These are phyloP conservation scores for Phytophthora rubi DNA, from an alignment of 352 stramenopile species.

Conservation along the genomic window DNA sequence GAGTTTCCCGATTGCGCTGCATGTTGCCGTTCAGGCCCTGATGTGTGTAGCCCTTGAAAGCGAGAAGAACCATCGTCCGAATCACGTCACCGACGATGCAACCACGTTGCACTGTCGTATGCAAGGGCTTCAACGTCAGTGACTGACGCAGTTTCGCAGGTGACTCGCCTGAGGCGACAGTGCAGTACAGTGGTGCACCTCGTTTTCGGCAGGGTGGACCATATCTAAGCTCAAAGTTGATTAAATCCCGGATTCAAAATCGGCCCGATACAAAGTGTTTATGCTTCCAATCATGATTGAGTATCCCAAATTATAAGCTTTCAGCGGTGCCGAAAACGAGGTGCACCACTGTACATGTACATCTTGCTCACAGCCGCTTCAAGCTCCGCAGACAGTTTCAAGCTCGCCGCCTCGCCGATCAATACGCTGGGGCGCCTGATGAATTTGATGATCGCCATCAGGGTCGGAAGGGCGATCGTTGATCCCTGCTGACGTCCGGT, in stretches of 20 bases:
- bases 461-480: background rate
- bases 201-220: no score
- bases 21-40: background rate
- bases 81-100: constrained; percentile 12
- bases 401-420: background rate
- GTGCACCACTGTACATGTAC: no score
- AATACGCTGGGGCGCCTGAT: background rate
- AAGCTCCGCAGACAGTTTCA: background rate
- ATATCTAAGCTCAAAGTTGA: no score
- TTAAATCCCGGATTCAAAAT: no score
- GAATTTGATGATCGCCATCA: background rate
- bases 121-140: constrained; percentile 1
- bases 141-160: background rate
- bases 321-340: no score
- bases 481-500: background rate
- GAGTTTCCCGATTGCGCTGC: background rate
- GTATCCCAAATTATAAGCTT: no score
- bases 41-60: background rate
- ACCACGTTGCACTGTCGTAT: constrained; percentile 1
- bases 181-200: no score
- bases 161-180: no score
- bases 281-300: no score
- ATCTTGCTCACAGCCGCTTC: background rate
- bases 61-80: background rate
- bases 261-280: no score